phyloP scores from a whole-genome alignment of 2,329 filamentous ascomycete species.

The Hirsutella rhossiliensis region DNA sequence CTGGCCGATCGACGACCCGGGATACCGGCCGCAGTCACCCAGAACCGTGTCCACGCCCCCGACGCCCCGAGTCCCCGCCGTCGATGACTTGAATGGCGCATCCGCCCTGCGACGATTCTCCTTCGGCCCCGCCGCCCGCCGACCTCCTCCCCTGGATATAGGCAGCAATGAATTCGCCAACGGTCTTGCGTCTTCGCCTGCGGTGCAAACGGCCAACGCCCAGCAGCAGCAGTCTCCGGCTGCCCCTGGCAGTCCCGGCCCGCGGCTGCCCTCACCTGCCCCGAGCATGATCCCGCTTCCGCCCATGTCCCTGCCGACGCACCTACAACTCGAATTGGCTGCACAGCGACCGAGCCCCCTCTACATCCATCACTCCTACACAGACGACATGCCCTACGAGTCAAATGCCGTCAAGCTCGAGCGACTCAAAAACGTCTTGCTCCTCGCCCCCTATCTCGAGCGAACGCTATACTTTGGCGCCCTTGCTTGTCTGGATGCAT shows the following conservation, averaged over 20 bases:
- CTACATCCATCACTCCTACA: conserved; percentile 50
- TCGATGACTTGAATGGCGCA: conserved; percentile 11
- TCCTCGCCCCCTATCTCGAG: conserved; percentile 73
- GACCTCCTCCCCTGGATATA: conserved; percentile 33
- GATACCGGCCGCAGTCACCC: conserved; percentile 21
- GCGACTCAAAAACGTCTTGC: conserved; percentile 76
- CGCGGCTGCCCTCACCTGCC: conserved; percentile 33
- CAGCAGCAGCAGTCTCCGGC: conserved; percentile 2
- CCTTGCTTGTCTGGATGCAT: conserved; percentile 85
- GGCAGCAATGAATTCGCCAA: conserved; percentile 10
- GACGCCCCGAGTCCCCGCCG: conserved; percentile 26
- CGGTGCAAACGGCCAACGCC: conserved; percentile 7
- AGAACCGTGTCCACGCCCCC: conserved; percentile 42
- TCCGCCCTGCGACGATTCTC: conserved; percentile 35
- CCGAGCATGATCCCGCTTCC: conserved; percentile 47
- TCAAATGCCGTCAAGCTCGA: conserved; percentile 88
- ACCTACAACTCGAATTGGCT: conserved; percentile 52
- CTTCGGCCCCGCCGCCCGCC: conserved; percentile 27
- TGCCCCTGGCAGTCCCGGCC: conserved; percentile 9
- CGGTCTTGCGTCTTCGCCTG: conserved; percentile 8
- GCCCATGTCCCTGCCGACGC: conserved; percentile 54
- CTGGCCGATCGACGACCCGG: conserved; percentile 8
- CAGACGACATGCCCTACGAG: conserved; percentile 64
- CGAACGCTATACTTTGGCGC: conserved; percentile 78
- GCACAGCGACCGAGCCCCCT: conserved; percentile 49